Evolutionary conservation across 441 rosid genomes (phyloP).

Genomic region (Pelargonium fulgidum): DNA sequence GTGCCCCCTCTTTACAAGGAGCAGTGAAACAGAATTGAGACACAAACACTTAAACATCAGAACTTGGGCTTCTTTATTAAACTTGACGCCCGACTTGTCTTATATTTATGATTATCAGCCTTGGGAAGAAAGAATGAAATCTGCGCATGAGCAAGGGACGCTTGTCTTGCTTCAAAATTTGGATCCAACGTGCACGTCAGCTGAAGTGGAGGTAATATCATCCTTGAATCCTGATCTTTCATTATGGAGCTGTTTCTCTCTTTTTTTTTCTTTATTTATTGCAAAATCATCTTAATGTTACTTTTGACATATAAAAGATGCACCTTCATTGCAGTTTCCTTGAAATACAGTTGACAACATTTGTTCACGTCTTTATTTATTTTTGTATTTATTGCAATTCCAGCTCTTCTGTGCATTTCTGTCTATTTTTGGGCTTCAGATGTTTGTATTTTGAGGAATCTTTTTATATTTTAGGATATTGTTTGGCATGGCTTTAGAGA

Average conservation of each 20-base stretch:
- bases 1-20: too few relatives aligned
- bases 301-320: too few relatives aligned
- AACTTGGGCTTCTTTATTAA: background rate
- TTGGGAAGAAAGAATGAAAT: conserved; percentile 58
- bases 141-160: conserved; percentile 41
- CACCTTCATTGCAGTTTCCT: conserved; percentile 9
- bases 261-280: too few relatives aligned
- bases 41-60: background rate
- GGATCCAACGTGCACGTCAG: conserved; percentile 59
- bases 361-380: too few relatives aligned
- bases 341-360: background rate
- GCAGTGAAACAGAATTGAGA: too few relatives aligned
- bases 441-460: background rate
- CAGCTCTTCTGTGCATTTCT: conserved; percentile 3
- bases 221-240: background rate
- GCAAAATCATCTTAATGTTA: background rate
- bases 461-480: conserved; percentile 45
- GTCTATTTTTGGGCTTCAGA: conserved; percentile 4
- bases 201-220: conserved; percentile 59
- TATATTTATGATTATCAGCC: conserved; percentile 37
- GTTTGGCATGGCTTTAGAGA: conserved; percentile 54
- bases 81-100: conserved; percentile 11
- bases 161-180: conserved; percentile 68
- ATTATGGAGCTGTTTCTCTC: background rate
- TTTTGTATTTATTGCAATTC: conserved; percentile 6